Evolutionary conservation across 305 asterid genomes (phyloP), one percentile per base, ranked within the genome.

Genomic region (Fraxinus platypoda): DNA sequence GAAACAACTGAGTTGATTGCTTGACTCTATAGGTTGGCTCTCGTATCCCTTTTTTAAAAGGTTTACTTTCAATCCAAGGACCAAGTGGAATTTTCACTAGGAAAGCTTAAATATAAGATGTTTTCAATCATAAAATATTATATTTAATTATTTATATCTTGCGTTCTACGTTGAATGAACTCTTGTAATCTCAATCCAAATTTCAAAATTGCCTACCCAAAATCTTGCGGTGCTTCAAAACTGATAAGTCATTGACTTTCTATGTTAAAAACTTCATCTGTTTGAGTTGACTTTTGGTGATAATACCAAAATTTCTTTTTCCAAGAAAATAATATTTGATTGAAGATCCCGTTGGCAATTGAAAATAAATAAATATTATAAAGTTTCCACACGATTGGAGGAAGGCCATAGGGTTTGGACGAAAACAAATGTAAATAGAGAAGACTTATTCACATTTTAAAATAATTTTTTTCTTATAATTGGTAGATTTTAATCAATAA

Each of bases 391-490:
- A 74, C 82, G 81, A 84, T 84, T 66, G 82, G 74, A 74, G 75
- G 68, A 15, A 62, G 31, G 64, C 85, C 89, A 15, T 64, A 57
- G 34, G 81, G 52, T 41, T 72, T 83, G 90, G 87, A 83, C 83
- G 86, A 83, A 83, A 78, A 33, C 74, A 76, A 11, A 59, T 30
- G 6, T 26, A 26, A 15, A 49, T 17, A 17, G 37, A 66, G n/a
- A 9, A 25, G 43, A 37, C 43, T 66, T 43, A 13, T 25, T 66
- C 73, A 25, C 7, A 66, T 66, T 70, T 46, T 3, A 33, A 3
- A 74, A 28, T 30, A 54, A 31, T 2, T 17, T 8, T 68, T 4
- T 37, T 4, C 25, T n/a, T 38, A 3, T 73, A 37, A n/a, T 54
- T 6, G 26, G 11, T 54, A 6, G 66, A 54, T n/a, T 54, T 54